phyloP scores from a whole-genome alignment of 805 yeast species.

The Teunomyces panamensis region DNA sequence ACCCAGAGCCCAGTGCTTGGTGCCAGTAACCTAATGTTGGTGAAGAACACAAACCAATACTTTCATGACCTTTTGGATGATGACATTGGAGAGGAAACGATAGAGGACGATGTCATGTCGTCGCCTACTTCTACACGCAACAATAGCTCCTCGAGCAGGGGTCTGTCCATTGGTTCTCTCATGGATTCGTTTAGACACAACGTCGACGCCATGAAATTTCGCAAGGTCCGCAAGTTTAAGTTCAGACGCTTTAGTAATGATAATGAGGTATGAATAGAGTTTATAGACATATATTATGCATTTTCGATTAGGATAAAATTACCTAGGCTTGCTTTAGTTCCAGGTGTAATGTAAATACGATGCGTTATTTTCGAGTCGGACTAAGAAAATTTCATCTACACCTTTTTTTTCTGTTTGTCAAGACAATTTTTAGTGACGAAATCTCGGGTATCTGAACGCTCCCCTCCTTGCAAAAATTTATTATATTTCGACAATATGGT shows the following conservation, averaged over 20 bases:
- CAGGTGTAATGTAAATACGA: not conserved
- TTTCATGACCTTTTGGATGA: not conserved
- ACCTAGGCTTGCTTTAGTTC: not conserved
- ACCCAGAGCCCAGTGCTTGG: not conserved
- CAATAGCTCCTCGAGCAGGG: conserved; percentile 16
- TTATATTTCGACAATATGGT: too few relatives aligned
- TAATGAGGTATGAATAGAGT: conserved; percentile 2
- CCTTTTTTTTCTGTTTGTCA: not conserved
- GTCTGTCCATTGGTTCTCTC: conserved; percentile 30
- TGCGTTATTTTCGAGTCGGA: not conserved
- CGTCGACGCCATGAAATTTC: conserved; percentile 24
- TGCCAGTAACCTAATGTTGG: not conserved
- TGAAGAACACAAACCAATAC: conserved; percentile 1
- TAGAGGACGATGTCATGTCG: not conserved
- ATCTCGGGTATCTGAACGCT: not conserved
- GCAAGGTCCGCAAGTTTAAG: conserved; percentile 28
- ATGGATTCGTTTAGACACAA: conserved; percentile 26
- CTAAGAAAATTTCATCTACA: not conserved
- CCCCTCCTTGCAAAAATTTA: not conserved
- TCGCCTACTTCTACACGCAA: conserved; percentile 2
- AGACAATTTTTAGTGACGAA: not conserved
- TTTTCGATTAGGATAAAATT: not conserved
- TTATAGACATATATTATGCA: not conserved
- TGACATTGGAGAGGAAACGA: not conserved
- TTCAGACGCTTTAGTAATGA: conserved; percentile 29